These are phyloP conservation scores for Ascoidea asiatica DNA, from an alignment of 805 yeast genomes.

Conservation along the genomic window DNA sequence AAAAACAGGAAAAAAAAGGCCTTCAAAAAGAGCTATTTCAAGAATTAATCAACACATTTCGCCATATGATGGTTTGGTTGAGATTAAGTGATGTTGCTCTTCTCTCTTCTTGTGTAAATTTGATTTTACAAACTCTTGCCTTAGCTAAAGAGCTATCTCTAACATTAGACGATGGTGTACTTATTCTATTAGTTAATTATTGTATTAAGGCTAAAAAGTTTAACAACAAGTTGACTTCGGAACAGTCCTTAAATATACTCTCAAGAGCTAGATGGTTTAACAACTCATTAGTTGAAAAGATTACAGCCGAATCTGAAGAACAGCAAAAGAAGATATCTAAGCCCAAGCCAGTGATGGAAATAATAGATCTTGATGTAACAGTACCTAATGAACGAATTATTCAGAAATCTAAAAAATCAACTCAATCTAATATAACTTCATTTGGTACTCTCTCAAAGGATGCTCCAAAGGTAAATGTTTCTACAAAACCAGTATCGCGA, in stretches of 20 bases:
- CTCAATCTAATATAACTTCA: constrained; percentile 23
- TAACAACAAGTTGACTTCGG: constrained; percentile 55
- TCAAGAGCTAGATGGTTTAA: constrained; percentile 47
- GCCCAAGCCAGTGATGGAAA: neutral
- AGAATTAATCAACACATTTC: constrained; percentile 48
- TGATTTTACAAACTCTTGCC: constrained; percentile 54
- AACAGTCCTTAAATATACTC: constrained; percentile 53
- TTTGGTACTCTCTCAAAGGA: constrained; percentile 22
- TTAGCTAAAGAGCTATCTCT: constrained; percentile 43
- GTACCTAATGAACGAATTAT: neutral
- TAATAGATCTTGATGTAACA: neutral
- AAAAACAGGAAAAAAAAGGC: constrained; percentile 16
- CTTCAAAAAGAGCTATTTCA: constrained; percentile 25
- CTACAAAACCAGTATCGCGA: constrained; percentile 20
- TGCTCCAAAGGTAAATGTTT: constrained; percentile 13
- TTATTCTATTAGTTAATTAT: constrained; percentile 44
- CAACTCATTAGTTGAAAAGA: constrained; percentile 35
- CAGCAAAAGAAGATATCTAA: constrained; percentile 18
- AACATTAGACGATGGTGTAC: constrained; percentile 35
- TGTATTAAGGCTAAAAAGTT: constrained; percentile 54
- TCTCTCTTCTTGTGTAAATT: constrained; percentile 55
- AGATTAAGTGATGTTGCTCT: constrained; percentile 70
- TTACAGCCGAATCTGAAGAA: constrained; percentile 28
- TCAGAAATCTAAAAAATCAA: constrained; percentile 10
- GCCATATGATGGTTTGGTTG: constrained; percentile 65